Evolutionary conservation across 305 asterid genomes (phyloP).

Genomic region (Ilex paraguariensis): DNA sequence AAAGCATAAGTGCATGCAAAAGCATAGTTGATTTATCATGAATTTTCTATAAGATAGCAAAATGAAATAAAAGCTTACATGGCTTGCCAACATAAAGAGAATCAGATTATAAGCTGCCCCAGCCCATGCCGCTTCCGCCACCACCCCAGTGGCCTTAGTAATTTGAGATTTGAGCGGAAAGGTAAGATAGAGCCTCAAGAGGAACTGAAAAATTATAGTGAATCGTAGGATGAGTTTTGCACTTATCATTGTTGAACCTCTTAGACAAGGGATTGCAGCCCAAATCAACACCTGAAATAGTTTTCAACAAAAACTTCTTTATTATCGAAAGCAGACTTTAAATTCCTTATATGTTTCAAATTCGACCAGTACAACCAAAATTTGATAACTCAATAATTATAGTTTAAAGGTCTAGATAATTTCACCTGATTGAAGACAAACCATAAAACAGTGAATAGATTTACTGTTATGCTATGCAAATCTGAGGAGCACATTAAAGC

Average conservation of each 20-base stretch:
- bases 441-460: too few relatives aligned
- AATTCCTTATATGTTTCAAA: not conserved
- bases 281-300: conserved; percentile 41
- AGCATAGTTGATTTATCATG: not conserved
- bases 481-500: too few relatives aligned
- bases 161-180: conserved; percentile 56
- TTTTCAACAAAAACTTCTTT: not conserved
- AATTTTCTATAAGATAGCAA: not conserved
- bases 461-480: too few relatives aligned
- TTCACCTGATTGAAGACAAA: too few relatives aligned
- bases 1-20: not conserved
- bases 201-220: conserved; percentile 42
- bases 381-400: too few relatives aligned
- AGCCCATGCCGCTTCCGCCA: conserved; percentile 66
- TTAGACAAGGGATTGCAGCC: conserved; percentile 41
- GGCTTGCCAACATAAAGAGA: conserved; percentile 65
- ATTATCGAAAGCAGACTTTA: not conserved
- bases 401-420: too few relatives aligned
- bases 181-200: conserved; percentile 42
- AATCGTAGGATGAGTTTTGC: conserved; percentile 43
- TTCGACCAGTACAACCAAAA: too few relatives aligned
- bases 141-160: conserved; percentile 49
- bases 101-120: conserved; percentile 61
- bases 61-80: conserved; percentile 30
- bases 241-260: conserved; percentile 44